Evolutionary conservation across 441 rosid species (phyloP), one percentile per base, ranked within the genome.

Genomic region (Corymbia calophylla): DNA sequence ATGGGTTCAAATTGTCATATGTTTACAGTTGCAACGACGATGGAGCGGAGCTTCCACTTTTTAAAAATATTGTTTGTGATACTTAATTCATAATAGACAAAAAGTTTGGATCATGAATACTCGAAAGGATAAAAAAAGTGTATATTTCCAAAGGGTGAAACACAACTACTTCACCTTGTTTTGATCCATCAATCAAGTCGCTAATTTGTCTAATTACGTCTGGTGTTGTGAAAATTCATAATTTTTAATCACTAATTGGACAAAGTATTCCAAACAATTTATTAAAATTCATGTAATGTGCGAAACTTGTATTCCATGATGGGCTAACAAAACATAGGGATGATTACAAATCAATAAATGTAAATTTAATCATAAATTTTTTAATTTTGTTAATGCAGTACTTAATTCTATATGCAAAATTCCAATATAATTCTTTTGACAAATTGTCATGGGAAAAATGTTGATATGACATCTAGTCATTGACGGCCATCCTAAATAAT

Each of bases 401-500:
- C 3, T 16, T 8, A 31, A 66, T 6, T 6, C 3, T 31, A 31
- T 31, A 3, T 8, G 12, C 9, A 17, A 17, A 31, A 31, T 66
- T 66, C 0, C 5, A 29, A 7, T 68, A 17, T 39, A 12, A 25
- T 58, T 11, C 2, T 25, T 25, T 7, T 7, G 6, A 12, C 6
- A 13, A 25, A 58, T 25, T 58, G n/a, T 5, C 13, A 12, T 18
- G 4, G 5, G 4, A 32, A 9, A 68, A 66, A 15, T n/a, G 1
- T 4, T 64, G 8, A 29, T 62, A 7, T 29, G 68, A 17, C 32
- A 0, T 62, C 15, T 0, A 29, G 9, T 62, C 19, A 31, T 64
- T 1, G 2, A 3, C 6, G 9, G 5, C 12, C 21, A 8, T 31
- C 9, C 9, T 66, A 66, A 3, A 3, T 16, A 3, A 17, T 32